phyloP scores from a whole-genome alignment of 1,284 basidiomycete species.

The Erythrobasidium hasegawianum region DNA sequence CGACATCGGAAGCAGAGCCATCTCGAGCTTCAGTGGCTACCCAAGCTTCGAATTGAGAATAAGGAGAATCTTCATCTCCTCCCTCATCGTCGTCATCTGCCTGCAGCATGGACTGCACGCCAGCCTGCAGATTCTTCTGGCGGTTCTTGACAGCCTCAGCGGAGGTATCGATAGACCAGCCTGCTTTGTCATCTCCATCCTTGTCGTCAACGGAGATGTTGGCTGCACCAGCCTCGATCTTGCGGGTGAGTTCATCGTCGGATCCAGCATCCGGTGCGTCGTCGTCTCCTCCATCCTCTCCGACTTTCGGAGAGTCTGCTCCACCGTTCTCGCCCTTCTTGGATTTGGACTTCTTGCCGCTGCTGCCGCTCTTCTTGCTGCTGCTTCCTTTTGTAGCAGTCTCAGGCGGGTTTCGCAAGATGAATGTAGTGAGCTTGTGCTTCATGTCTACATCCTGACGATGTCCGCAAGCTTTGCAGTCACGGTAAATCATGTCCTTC shows the following conservation, averaged over 20 bases:
- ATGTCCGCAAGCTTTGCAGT: conserved; percentile 98
- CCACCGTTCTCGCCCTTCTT: conserved; percentile 58
- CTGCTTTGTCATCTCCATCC: conserved; percentile 56
- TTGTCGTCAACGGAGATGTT: conserved; percentile 50
- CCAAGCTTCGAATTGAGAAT: conserved; percentile 79
- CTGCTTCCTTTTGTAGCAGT: conserved; percentile 57
- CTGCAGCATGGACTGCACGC: conserved; percentile 57
- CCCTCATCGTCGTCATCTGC: conserved; percentile 63
- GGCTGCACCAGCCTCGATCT: conserved; percentile 55
- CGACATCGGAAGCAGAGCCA: conserved; percentile 56
- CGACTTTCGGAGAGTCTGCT: conserved; percentile 41
- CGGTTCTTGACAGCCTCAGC: conserved; percentile 86
- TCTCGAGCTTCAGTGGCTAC: conserved; percentile 69
- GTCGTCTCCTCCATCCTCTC: conserved; percentile 36
- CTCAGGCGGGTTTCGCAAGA: conserved; percentile 91
- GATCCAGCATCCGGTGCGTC: conserved; percentile 47
- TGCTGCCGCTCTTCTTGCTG: not conserved
- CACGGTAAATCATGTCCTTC: conserved; percentile 82
- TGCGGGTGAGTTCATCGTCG: conserved; percentile 53
- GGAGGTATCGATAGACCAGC: conserved; percentile 87
- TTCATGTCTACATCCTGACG: conserved; percentile 91
- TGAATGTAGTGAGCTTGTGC: conserved; percentile 94
- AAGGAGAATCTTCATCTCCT: conserved; percentile 83
- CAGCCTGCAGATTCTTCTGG: conserved; percentile 69
- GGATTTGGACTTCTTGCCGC: conserved; percentile 41